Base-by-base conservation (phyloP, 129 eudicot genomes). In the Gnaphalium uliginosum region DNA sequence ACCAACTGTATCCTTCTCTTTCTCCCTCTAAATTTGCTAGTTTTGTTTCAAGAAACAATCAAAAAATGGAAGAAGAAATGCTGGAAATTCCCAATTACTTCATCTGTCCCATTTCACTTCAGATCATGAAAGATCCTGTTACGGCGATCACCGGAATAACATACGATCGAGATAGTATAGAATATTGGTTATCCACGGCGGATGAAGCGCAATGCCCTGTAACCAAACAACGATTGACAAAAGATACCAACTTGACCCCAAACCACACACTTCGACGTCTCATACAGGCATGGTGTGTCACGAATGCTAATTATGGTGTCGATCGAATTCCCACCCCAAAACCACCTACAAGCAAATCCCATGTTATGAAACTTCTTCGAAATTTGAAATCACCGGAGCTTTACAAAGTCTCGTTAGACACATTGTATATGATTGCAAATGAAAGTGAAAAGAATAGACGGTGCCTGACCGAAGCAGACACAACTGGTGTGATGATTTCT, bases 71-170 rank as follows among this genome's bases (percentile, higher is more conserved):
- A 84, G 83, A 76, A 23, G 90, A 90, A 76, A 71, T 71, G 41
- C 53, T 79, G 21, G 96, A 93, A 3, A 76, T 93, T 35, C 98
- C 98, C 4, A 60, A 41, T 19, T 86, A 79, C 69, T 90, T 93
- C 83, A 68, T 93, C 4, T 93, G 98, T 68, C 98, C 98, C 18
- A 90, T 93, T 1, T 90, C 98, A 0, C 89, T 93, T 46, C 89
- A 93, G 29, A 90, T 90, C 72, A 93, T 93, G 98, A 84, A 76
- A 76, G 98, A 93, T 32, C 98, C 98, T 3, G 98, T 93, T 6
- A 93, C 96, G 1, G 76, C 92, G 8, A 73, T 78, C 27, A 90
- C 98, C 57, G 98, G 98, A 43, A 90, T 90, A 70, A 93, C 96
- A 13, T 93, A 93, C 78, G 92, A 93, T 73, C 87, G 98, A 4